Evolutionary conservation across 495 filamentous ascomycete genomes (phyloP), one percentile per base, ranked within the genome.

Genomic region (Opeltia flavorubescens): DNA sequence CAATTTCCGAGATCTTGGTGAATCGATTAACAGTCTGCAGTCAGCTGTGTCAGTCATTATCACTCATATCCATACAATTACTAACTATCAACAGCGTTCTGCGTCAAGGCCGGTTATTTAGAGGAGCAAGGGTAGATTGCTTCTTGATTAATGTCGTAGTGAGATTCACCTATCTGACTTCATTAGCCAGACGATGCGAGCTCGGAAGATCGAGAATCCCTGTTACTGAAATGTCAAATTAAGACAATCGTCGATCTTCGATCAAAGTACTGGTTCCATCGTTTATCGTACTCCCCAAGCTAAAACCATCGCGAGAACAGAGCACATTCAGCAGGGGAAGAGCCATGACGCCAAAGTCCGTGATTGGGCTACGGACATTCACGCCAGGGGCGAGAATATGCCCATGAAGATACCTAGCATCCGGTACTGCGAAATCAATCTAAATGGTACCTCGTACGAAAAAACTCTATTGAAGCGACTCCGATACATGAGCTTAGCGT

Each of bases 1-100:
- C 59, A 91, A 93, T 59, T 89, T 93, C 62, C 78, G 87, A 29
- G 86, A 93, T 70, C 81, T 91, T 46, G 86, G 80, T n/a, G 65
- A 69, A 46, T 78, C 77, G 11, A 67, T 89, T 47, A 91, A 91
- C 48, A 17, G 9, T 13, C 20, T 43, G 46, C 13, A 46, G 25
- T 13, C 29, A 7, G 12, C n/a, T 11, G 15, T 38, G 44, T 38
- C 29, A 30, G 38, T 39, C 20, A 9, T 9, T 17, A 39, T n/a
- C 20, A 8, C 13, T 20, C 38, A 41, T 1, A 6, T 1, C 13
- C 38, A 41, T 3, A 24, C 17, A 4, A 12, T 12, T 41, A 21
- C 38, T 41, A 20, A 21, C 15, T 44, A 20, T 47, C 30, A 29
- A 44, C 27, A 34, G 79, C 31, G 48, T 78, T n/a, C 47, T 89